Conservation (phyloP, 2,329 filamentous ascomycete species). For the Clonostachys byssicola region DNA sequence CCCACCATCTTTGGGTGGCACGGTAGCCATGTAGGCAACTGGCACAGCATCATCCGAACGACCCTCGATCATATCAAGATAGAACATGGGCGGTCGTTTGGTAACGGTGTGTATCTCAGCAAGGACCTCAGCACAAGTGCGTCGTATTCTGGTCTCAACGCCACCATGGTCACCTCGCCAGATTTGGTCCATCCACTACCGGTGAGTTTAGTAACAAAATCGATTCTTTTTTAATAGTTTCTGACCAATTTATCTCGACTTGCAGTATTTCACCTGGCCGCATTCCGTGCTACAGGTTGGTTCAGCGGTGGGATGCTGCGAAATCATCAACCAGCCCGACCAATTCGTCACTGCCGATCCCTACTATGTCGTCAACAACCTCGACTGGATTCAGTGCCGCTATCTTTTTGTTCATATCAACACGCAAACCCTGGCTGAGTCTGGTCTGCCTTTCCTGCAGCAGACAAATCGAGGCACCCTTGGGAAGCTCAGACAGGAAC, state of each 20-base stretch:
- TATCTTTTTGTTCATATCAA: slow-evolving; percentile 60
- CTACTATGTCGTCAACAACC: slow-evolving; percentile 67
- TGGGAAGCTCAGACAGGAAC: too few relatives aligned
- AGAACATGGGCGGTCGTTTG: slow-evolving; percentile 64
- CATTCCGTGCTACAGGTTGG: slow-evolving; percentile 59
- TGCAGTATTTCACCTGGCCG: slow-evolving; percentile 45
- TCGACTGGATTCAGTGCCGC: slow-evolving; percentile 87
- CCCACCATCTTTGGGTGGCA: slow-evolving; percentile 87
- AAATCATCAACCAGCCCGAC: slow-evolving; percentile 71
- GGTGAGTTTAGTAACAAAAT: too few relatives aligned
- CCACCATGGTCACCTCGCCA: too few relatives aligned
- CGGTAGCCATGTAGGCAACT: slow-evolving; percentile 71
- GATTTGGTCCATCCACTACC: too few relatives aligned
- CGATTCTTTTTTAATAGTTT: too few relatives aligned
- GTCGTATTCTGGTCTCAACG: too few relatives aligned
- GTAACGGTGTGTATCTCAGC: slow-evolving; percentile 81
- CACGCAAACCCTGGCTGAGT: too few relatives aligned
- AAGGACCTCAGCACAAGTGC: slow-evolving; percentile 49
- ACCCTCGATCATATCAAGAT: slow-evolving; percentile 69
- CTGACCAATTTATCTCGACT: slow-evolving; percentile 30
- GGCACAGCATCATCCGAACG: slow-evolving; percentile 85
- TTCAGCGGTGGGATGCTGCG: slow-evolving; percentile 69
- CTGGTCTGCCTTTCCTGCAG: too few relatives aligned
- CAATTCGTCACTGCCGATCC: slow-evolving; percentile 53
- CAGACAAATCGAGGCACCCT: too few relatives aligned